Evolutionary conservation across 163 green algal genomes (phyloP).

Genomic region (Picocystis sp.): DNA sequence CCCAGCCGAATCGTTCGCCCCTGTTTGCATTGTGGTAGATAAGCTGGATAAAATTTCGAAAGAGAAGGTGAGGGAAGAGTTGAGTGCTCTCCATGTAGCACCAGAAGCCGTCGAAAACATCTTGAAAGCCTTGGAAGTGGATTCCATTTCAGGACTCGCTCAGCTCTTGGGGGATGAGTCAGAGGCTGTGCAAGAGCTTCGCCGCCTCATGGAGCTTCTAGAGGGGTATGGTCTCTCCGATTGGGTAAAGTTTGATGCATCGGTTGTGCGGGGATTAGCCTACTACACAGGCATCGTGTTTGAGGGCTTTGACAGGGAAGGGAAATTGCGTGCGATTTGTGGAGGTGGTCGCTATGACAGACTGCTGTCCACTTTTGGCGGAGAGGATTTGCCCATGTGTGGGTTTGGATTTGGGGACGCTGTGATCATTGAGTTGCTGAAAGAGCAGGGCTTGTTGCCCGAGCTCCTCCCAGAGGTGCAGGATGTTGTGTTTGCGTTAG

Average conservation of each 20-base stretch:
- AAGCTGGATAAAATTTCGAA: slow-evolving; percentile 82
- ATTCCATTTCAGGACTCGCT: slow-evolving; percentile 23
- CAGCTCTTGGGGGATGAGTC: slow-evolving; percentile 39
- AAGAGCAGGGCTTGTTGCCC: slow-evolving; percentile 64
- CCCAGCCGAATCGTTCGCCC: slow-evolving; percentile 27
- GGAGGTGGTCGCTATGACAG: slow-evolving; percentile 86
- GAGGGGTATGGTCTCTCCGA: slow-evolving; percentile 47
- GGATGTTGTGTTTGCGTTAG: slow-evolving; percentile 65
- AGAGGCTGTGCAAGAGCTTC: slow-evolving; percentile 58
- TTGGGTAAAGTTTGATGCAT: slow-evolving; percentile 87
- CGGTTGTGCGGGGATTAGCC: slow-evolving; percentile 76
- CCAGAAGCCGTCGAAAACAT: slow-evolving; percentile 39
- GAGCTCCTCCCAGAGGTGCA: slow-evolving; percentile 53
- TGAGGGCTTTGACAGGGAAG: slow-evolving; percentile 82
- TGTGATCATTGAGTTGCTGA: slow-evolving; percentile 95
- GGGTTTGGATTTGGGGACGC: slow-evolving; percentile 95
- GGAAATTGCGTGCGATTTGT: slow-evolving; percentile 82
- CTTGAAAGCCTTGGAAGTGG: slow-evolving; percentile 32
- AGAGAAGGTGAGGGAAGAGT: slow-evolving; percentile 52
- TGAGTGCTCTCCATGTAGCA: slow-evolving; percentile 37
- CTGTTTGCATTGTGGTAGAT: slow-evolving; percentile 88
- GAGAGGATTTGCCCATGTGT: slow-evolving; percentile 55
- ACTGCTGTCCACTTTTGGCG: slow-evolving; percentile 80
- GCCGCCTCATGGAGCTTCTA: slow-evolving; percentile 62
- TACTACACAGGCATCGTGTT: slow-evolving; percentile 99